phyloP scores from a whole-genome alignment of 371 early-diverging fungal species.

The Zychaea mexicana region DNA sequence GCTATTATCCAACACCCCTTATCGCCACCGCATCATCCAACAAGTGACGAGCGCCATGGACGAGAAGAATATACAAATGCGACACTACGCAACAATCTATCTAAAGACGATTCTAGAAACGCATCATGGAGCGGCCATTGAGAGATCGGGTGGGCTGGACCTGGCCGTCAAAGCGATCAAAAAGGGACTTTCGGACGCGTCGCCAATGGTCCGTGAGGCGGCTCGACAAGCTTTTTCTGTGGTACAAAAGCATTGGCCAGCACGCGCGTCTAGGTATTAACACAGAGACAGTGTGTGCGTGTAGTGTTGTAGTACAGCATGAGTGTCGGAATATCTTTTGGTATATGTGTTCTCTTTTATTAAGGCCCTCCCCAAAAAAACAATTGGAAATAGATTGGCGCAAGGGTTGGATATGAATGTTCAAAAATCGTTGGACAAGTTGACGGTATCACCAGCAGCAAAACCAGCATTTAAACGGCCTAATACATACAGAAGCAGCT shows the following conservation, averaged over 20 bases:
- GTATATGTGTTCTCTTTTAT: too few species aligned
- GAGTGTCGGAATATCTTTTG: neutral
- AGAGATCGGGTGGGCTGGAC: constrained; percentile 11
- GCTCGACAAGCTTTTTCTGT: constrained; percentile 18
- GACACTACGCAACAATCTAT: constrained; percentile 18
- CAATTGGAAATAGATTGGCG: neutral
- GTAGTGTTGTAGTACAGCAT: neutral
- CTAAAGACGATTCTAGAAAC: constrained; percentile 13
- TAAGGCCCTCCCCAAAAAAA: too few species aligned
- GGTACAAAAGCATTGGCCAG: constrained; percentile 25
- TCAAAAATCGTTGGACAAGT: neutral
- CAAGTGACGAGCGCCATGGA: constrained; percentile 17
- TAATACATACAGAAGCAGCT: neutral
- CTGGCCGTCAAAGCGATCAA: constrained; percentile 12
- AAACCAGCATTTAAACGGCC: neutral
- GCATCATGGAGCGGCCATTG: constrained; percentile 13
- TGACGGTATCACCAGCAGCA: neutral
- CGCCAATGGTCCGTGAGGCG: constrained; percentile 20
- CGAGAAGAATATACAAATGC: constrained; percentile 23
- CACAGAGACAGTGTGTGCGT: neutral
- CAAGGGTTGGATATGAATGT: neutral
- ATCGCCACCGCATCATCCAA: constrained; percentile 21
- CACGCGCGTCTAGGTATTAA: constrained; percentile 26
- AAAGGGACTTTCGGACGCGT: constrained; percentile 24
- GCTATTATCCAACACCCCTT: constrained; percentile 24